Conservation (phyloP, 345 rosid genomes). For the Stellera chamaejasme region DNA sequence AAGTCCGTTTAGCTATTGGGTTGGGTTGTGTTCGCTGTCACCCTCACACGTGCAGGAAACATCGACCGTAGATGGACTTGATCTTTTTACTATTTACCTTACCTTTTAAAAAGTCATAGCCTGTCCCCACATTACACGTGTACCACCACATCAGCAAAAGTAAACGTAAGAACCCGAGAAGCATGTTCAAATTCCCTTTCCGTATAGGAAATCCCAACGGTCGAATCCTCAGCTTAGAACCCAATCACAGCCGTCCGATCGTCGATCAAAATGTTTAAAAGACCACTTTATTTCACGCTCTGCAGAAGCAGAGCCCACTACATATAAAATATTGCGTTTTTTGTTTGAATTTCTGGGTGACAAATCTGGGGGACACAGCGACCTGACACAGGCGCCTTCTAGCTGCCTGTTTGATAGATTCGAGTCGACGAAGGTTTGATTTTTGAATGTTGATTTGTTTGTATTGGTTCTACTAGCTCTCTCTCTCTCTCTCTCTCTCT, state of each 20-base stretch:
- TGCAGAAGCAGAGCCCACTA: neutral
- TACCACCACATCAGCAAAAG: constrained; percentile 28
- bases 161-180: constrained; percentile 5
- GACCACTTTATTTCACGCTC: constrained; percentile 7
- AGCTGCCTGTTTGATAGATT: constrained; percentile 4
- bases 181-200: constrained; percentile 23
- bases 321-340: neutral
- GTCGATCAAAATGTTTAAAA: constrained; percentile 8
- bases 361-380: constrained; percentile 25
- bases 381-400: constrained; percentile 41
- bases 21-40: neutral
- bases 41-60: constrained; percentile 9
- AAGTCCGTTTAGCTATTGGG: neutral
- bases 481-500: constrained; percentile 15
- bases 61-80: neutral
- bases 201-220: constrained; percentile 38
- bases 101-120: neutral
- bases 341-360: neutral
- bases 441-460: constrained; percentile 33
- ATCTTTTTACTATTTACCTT: neutral
- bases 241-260: constrained; percentile 33
- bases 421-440: constrained; percentile 21
- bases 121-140: constrained; percentile 22
- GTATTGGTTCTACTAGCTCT: neutral
- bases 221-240: constrained; percentile 14